Base-by-base conservation (phyloP, 768 basidiomycete genomes). In the Mycena kentingensis region DNA sequence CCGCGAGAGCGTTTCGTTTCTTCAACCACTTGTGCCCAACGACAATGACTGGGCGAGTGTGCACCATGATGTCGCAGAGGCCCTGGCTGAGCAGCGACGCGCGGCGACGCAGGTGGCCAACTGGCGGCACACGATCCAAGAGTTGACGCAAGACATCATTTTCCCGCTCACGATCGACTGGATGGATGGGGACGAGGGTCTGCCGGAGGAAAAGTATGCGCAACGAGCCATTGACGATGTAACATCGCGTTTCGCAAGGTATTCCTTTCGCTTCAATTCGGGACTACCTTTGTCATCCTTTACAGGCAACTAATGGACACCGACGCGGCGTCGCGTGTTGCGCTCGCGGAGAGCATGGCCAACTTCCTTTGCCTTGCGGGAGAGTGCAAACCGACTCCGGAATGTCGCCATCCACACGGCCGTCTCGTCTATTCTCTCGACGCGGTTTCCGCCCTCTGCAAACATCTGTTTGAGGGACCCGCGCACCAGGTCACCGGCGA, bases 161-260 rank as follows among this genome's bases (percentile, higher is more conserved):
- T 70, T 48, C 77, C 79, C 18, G 74, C 78, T 50, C 63, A 73
- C 58, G 2, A 59, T 81, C 6, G 61, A 70, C 12, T 86, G 83
- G 85, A 81, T 80, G 75, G 79, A 79, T 22, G 78, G 80, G 41
- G 81, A 83, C 41, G 71, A 73, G 36, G 65, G 62, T 8, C 61
- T 77, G 18, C 58, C 72, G 2, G 75, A 81, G 32, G 59, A 65
- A 5, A 65, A 76, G 16, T 80, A 78, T 39, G 70, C 73, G 19
- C 52, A 65, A 27, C 73, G 75, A 27, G 76, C 77, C 5, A 55
- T 88, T 1, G 64, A 71, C n/a, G 75, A 79, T 36, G 62, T 88
- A 15, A 67, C 65, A 28, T 67, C 62, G 2, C 66, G 73, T 47
- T 78, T 79, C 56, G 71, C 69, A 61, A 71, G 74, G 82, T 73